Percentiles rank a stretch among this genome's conserved stretches.
Evolutionary conservation across 306 rosid genomes (phyloP).

Genomic region (Sophora flavescens): DNA sequence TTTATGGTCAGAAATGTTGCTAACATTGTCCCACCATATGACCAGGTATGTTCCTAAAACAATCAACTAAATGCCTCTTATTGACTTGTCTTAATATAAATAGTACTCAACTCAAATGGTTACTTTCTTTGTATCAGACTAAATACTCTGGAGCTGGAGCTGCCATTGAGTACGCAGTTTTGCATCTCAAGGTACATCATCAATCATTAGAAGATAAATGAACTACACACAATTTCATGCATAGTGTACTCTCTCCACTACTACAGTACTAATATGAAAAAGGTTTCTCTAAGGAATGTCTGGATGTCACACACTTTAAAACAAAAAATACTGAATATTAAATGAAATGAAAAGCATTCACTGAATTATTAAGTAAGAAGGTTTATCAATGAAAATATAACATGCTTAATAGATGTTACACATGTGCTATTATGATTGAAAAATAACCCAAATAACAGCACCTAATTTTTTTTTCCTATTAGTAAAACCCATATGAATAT

Average conservation of each 20-base stretch:
- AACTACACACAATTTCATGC: not conserved
- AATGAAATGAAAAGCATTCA: no score
- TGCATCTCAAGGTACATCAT: slow-evolving; percentile 86
- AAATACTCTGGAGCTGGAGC: slow-evolving; percentile 78
- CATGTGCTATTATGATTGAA: no score
- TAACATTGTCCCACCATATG: slow-evolving; percentile 92
- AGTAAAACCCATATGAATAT: not conserved
- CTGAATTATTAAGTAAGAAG: no score
- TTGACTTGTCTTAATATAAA: not conserved
- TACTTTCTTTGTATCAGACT: slow-evolving; percentile 48
- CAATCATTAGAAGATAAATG: slow-evolving; percentile 27
- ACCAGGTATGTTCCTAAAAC: slow-evolving; percentile 54
- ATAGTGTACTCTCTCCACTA: not conserved
- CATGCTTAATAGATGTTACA: no score
- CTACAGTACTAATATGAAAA: not conserved
- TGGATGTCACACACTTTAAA: no score
- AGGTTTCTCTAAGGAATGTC: no score
- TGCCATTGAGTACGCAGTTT: slow-evolving; percentile 88
- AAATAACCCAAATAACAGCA: no score
- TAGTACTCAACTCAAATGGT: not conserved
- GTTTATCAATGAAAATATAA: no score
- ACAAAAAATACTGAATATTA: no score
- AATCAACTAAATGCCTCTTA: not conserved
- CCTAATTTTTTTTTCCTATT: no score
- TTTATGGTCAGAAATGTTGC: slow-evolving; percentile 97